phyloP scores from a whole-genome alignment of 148 eudicot genomes.

The Fagopyrum homotropicum region DNA sequence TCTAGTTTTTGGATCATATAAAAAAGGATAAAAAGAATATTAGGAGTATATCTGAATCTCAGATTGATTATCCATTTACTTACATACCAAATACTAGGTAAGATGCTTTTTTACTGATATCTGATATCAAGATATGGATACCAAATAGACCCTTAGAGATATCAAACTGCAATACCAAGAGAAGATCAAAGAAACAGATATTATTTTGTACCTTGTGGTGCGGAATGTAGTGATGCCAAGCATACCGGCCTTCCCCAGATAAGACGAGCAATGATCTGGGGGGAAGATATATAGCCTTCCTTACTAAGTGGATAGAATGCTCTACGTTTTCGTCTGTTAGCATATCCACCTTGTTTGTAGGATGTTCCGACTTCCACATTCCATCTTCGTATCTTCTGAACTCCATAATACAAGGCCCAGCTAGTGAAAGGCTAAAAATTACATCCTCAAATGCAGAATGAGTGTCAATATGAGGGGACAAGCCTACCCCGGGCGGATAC shows the following conservation, averaged over 20 bases:
- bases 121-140: too few species aligned
- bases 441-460: conserved; percentile 92
- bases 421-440: conserved; percentile 89
- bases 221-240: conserved; percentile 98
- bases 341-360: conserved; percentile 30
- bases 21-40: too few species aligned
- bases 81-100: too few species aligned
- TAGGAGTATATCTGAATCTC: too few species aligned
- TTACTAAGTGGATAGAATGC: conserved; percentile 30
- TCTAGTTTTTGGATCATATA: too few species aligned
- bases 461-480: conserved; percentile 97
- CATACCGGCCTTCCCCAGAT: conserved; percentile 93
- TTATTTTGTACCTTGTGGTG: conserved; percentile 74
- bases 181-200: neutral
- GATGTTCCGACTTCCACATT: conserved; percentile 29
- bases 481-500: conserved; percentile 89
- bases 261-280: conserved; percentile 78
- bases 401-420: conserved; percentile 98
- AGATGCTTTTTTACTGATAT: too few species aligned
- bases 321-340: conserved; percentile 15
- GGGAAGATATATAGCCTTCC: conserved; percentile 79
- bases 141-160: too few species aligned
- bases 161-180: neutral
- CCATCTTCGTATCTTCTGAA: conserved; percentile 65
- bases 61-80: too few species aligned